These are phyloP conservation scores for Allantophomopsis cytisporea DNA, from an alignment of 2,329 filamentous ascomycete genomes.

Conservation along the genomic window DNA sequence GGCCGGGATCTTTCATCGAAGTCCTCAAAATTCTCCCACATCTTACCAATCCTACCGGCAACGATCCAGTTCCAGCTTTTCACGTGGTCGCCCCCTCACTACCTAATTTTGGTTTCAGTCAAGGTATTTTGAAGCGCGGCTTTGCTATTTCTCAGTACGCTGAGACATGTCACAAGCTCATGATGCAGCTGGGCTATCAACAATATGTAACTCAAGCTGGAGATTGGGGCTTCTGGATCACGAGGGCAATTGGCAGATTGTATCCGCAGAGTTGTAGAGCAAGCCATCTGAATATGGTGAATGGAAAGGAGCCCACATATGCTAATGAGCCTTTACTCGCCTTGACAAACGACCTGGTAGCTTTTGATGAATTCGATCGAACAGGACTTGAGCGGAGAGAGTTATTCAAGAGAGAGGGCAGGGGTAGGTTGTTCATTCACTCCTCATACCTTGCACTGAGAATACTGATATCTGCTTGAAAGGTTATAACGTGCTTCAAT, in stretches of 20 bases:
- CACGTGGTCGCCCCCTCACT: conserved; percentile 44
- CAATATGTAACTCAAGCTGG: conserved; percentile 52
- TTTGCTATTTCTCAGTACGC: conserved; percentile 48
- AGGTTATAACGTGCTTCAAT: conserved; percentile 41
- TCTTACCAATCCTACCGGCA: conserved; percentile 20
- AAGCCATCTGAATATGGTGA: conserved; percentile 47
- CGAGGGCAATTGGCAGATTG: conserved; percentile 41
- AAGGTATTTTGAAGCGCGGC: conserved; percentile 29
- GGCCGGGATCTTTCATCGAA: conserved; percentile 59
- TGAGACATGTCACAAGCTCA: conserved; percentile 52
- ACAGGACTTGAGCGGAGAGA: conserved; percentile 9
- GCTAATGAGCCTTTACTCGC: conserved; percentile 39
- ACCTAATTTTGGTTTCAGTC: conserved; percentile 36
- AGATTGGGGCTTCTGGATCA: conserved; percentile 58
- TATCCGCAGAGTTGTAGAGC: conserved; percentile 45
- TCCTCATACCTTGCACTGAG: too few relatives aligned
- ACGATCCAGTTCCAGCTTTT: conserved; percentile 24
- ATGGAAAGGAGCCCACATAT: conserved; percentile 30
- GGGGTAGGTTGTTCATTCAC: too few relatives aligned
- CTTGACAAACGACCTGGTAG: conserved; percentile 34
- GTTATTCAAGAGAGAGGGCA: conserved; percentile 28
- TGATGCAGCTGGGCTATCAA: conserved; percentile 52
- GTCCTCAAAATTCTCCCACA: conserved; percentile 45
- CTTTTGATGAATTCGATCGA: conserved; percentile 33
- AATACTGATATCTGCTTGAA: too few relatives aligned